These are phyloP conservation scores for Talaromyces sp. DNA, from an alignment of 2,329 filamentous ascomycete species.

Conservation along the genomic window DNA sequence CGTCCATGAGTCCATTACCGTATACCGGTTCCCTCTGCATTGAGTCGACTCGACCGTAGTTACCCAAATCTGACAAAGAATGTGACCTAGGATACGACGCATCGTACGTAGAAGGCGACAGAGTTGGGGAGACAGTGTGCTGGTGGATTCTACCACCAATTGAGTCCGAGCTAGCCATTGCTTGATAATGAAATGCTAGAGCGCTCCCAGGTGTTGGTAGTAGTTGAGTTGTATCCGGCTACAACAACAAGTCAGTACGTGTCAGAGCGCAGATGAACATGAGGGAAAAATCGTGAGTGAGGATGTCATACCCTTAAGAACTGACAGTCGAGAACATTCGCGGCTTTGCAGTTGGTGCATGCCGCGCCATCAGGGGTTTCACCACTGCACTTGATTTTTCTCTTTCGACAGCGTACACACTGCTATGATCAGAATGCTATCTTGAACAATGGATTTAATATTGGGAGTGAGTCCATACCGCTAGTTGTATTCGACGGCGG, in stretches of 20 bases:
- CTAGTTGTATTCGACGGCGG: slow-evolving; percentile 21
- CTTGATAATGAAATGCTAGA: background rate
- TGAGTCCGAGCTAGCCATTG: slow-evolving; percentile 2
- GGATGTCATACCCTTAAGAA: slow-evolving; percentile 11
- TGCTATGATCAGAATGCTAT: slow-evolving; percentile 35
- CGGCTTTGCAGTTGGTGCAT: slow-evolving; percentile 77
- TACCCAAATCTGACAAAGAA: slow-evolving; percentile 25
- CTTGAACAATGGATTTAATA: background rate
- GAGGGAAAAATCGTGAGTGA: background rate
- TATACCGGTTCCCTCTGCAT: slow-evolving; percentile 23
- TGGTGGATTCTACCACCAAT: background rate
- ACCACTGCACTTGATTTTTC: slow-evolving; percentile 92
- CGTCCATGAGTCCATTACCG: slow-evolving; percentile 30
- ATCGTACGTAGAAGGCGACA: slow-evolving; percentile 13
- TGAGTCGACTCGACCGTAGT: slow-evolving; percentile 18
- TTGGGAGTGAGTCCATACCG: slow-evolving; percentile 10
- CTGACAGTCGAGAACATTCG: slow-evolving; percentile 33
- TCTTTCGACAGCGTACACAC: slow-evolving; percentile 84
- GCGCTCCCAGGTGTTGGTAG: slow-evolving; percentile 6
- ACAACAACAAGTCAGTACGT: background rate
- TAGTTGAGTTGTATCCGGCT: slow-evolving; percentile 3
- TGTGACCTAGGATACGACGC: slow-evolving; percentile 16
- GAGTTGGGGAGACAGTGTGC: background rate
- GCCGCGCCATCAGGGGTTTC: slow-evolving; percentile 69
- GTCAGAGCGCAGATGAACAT: background rate